Evolutionary conservation across 768 basidiomycete genomes (phyloP).

Genomic region (Leucosporidium creatinivorum): DNA sequence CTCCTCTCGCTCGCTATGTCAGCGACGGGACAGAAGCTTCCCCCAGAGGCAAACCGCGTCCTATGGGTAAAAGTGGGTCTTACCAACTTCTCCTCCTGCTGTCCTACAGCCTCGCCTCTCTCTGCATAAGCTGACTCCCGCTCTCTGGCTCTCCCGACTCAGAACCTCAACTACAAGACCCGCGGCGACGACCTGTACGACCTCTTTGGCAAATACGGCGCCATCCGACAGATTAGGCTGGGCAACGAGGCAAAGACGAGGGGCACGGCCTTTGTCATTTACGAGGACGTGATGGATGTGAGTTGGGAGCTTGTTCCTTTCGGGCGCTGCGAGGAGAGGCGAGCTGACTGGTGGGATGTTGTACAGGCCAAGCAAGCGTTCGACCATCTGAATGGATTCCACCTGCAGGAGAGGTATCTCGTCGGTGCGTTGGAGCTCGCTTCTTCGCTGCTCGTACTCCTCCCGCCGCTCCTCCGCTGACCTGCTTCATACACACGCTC

Average conservation of each 20-base stretch:
- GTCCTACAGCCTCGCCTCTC: no score
- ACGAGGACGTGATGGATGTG: conserved; percentile 93
- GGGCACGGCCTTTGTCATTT: conserved; percentile 94
- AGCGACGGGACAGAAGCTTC: no score
- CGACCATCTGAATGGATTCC: conserved; percentile 95
- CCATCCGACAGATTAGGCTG: conserved; percentile 88
- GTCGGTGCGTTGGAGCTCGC: conserved; percentile 50
- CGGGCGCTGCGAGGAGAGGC: not conserved
- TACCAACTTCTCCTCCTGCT: no score
- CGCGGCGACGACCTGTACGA: conserved; percentile 86
- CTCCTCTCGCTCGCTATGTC: no score
- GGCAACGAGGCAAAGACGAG: conserved; percentile 87
- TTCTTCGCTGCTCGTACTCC: not conserved
- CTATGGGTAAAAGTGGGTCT: no score
- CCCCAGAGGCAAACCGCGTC: no score
- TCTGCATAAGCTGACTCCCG: no score
- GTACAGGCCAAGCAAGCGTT: conserved; percentile 87
- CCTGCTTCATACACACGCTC: not conserved
- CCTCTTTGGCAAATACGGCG: conserved; percentile 93
- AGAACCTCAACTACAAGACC: conserved; percentile 71
- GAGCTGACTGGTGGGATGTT: not conserved
- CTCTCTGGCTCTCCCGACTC: conserved; percentile 1
- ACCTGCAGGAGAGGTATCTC: conserved; percentile 94
- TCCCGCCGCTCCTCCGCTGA: not conserved
- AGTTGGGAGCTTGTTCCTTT: conserved; percentile 43